Base-by-base conservation (phyloP, 2,329 filamentous ascomycete genomes). In the Incumbomyces lentus region DNA sequence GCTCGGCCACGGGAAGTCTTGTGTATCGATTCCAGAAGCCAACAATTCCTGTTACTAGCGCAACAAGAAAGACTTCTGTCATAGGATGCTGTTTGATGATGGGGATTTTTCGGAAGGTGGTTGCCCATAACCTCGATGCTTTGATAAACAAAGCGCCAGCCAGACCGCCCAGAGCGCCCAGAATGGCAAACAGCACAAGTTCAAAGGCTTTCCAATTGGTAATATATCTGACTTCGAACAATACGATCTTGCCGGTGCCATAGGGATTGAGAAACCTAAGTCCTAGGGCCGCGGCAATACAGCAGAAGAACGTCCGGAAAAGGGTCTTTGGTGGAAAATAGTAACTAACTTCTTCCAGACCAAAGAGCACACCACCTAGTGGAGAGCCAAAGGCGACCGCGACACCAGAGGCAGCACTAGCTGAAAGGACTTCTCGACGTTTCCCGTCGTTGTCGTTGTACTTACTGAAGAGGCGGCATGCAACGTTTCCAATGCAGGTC, bases 251-350 rank as follows among this genome's bases (percentile, higher is more conserved):
- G 61, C 85, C 81, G 0, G 89, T 96, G 26, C 90, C 90, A 58
- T 96, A 98, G 0, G 92, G 92, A 58, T 98, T 93, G 32, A 96
- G 71, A 55, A 95, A 95, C 60, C 95, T 95, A 56, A 98, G 72
- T 1, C 89, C 90, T 30, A 98, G 67, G 0, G 92, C 88, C 1
- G 92, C 89, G 29, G 71, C 74, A 57, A 96, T 96, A 65, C 90
- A 96, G 70, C 90, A 96, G 67, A 96, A 96, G 65, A 98, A 98
- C 0, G 92, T 96, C 44, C 92, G 75, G 69, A 98, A 98, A 7
- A 98, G 75, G 0, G 90, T 96, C 68, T 98, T 96, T 5, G 90
- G 87, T 0, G 92, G 90, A 63, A 96, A 96, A 65, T 96, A 96
- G 65, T 96, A 96, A 56, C 86, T 82, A 52, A 96, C 89, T 73